These are phyloP conservation scores for Calendula officinalis DNA, from an alignment of 129 eudicot genomes.

Conservation along the genomic window DNA sequence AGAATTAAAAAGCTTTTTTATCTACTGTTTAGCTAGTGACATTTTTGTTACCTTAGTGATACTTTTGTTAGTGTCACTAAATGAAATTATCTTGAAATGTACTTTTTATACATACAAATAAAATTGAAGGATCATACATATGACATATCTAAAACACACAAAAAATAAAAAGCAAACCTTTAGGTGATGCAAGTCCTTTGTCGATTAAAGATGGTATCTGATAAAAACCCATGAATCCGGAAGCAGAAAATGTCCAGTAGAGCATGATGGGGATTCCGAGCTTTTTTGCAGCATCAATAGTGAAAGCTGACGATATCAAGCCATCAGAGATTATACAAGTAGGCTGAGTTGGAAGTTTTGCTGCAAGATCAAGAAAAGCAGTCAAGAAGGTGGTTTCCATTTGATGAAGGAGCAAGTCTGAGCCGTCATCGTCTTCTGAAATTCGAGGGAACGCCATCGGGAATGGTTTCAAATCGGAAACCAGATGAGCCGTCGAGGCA, in stretches of 20 bases:
- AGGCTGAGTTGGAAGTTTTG: neutral
- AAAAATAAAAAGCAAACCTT: neutral
- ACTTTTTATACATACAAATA: neutral
- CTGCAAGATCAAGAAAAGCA: slow-evolving; percentile 3
- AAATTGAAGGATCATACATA: neutral
- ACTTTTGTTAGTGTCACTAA: no score
- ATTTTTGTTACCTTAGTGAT: no score
- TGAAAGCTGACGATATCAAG: neutral
- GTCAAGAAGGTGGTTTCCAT: neutral
- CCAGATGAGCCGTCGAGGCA: neutral
- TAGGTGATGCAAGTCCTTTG: neutral
- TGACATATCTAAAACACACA: neutral
- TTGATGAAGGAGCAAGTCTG: neutral
- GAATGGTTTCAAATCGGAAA: neutral
- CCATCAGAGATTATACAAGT: neutral
- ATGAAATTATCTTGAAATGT: no score
- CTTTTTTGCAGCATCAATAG: neutral
- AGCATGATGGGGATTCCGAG: neutral
- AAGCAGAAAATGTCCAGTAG: neutral
- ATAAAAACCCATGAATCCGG: slow-evolving; percentile 4
- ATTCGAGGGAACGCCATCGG: neutral
- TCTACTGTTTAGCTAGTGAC: no score
- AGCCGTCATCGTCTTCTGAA: neutral
- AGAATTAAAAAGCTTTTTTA: no score
- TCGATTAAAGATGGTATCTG: neutral